phyloP scores from a whole-genome alignment of 441 rosid genomes.

The Francoa sonchifolia region DNA sequence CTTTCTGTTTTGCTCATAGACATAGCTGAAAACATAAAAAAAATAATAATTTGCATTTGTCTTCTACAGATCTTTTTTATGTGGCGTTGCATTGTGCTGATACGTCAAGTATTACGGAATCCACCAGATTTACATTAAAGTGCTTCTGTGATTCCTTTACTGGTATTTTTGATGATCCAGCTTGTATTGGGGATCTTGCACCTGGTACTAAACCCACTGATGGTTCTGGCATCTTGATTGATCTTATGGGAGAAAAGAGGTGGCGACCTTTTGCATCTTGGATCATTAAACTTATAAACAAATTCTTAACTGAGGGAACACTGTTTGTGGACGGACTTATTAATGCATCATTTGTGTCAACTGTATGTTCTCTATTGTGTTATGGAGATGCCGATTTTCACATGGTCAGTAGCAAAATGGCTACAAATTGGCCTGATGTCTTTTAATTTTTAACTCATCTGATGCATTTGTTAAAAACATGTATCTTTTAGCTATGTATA shows the following conservation, averaged over 20 bases:
- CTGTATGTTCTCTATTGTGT: slow-evolving; percentile 68
- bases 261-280: slow-evolving; percentile 84
- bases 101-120: slow-evolving; percentile 19
- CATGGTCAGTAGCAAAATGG: slow-evolving; percentile 48
- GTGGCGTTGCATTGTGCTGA: slow-evolving; percentile 33
- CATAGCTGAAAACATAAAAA: slow-evolving; percentile 1
- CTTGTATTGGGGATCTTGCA: slow-evolving; percentile 61
- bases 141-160: slow-evolving; percentile 60
- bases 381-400: slow-evolving; percentile 79
- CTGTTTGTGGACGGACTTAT: slow-evolving; percentile 80
- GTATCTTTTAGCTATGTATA: slow-evolving; percentile 11
- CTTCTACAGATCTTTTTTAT: slow-evolving; percentile 51
- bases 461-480: slow-evolving; percentile 10
- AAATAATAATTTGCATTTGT: slow-evolving; percentile 16
- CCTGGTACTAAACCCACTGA: slow-evolving; percentile 42
- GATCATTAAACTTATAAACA: slow-evolving; percentile 68
- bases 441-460: slow-evolving; percentile 7
- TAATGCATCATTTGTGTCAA: slow-evolving; percentile 49
- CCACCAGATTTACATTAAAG: slow-evolving; percentile 28
- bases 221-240: slow-evolving; percentile 61
- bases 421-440: slow-evolving; percentile 9
- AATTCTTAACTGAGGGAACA: slow-evolving; percentile 88
- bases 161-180: slow-evolving; percentile 40
- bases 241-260: slow-evolving; percentile 43
- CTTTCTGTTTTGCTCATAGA: background rate